These are phyloP conservation scores for Teunomyces stri DNA, from an alignment of 805 yeast genomes.

Conservation along the genomic window DNA sequence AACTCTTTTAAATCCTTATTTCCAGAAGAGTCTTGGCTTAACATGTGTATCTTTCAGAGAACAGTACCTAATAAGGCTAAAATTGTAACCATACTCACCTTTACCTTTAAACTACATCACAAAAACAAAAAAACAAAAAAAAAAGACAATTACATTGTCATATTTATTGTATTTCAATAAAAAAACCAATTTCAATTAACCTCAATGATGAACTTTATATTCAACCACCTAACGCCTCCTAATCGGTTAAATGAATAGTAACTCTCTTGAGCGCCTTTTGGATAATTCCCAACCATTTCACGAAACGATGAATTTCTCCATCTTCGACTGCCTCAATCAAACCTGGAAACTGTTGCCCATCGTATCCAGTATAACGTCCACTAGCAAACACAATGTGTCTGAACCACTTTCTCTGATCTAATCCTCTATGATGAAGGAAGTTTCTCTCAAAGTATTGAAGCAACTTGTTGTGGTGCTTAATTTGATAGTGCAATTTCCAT, in stretches of 20 bases:
- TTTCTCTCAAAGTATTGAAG: slow-evolving; percentile 50
- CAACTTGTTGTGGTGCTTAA: slow-evolving; percentile 34
- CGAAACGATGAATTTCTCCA: slow-evolving; percentile 42
- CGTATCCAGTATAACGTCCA: slow-evolving; percentile 48
- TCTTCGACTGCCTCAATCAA: slow-evolving; percentile 53
- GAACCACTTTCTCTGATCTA: slow-evolving; percentile 55
- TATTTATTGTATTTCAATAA: background rate
- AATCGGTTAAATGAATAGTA: slow-evolving; percentile 1
- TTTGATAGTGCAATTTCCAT: slow-evolving; percentile 28
- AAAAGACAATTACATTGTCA: background rate
- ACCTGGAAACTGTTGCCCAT: slow-evolving; percentile 58
- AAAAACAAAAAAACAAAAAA: background rate
- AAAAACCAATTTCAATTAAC: background rate
- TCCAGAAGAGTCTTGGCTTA: too few species aligned
- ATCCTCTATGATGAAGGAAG: slow-evolving; percentile 48
- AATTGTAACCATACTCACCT: background rate
- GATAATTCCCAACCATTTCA: slow-evolving; percentile 45
- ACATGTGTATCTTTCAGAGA: too few species aligned
- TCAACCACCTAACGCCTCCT: background rate
- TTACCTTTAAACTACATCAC: background rate
- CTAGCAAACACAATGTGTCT: slow-evolving; percentile 66
- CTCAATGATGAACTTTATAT: background rate
- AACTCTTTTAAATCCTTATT: too few species aligned
- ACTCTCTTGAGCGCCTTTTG: slow-evolving; percentile 35
- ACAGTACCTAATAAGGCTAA: background rate